These are phyloP conservation scores for Tylopilus plumbeoviolaceoides DNA, from an alignment of 768 basidiomycete species.

Conservation along the genomic window DNA sequence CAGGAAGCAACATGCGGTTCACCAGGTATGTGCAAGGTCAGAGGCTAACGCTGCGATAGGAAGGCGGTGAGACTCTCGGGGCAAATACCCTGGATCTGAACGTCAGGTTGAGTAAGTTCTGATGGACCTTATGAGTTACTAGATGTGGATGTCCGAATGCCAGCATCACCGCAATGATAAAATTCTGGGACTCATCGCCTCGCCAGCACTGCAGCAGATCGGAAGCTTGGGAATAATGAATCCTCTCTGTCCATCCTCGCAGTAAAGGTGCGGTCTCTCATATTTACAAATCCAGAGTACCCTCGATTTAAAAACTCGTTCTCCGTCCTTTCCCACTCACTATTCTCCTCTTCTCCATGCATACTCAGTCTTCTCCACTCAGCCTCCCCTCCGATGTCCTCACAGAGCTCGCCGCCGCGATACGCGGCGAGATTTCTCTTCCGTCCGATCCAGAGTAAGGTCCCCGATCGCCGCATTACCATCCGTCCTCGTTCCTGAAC, in stretches of 20 bases:
- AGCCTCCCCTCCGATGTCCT: constrained; percentile 29
- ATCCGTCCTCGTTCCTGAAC: background rate
- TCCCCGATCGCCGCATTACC: background rate
- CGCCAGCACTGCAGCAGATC: constrained; percentile 4
- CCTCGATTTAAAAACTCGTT: background rate
- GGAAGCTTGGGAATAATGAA: background rate
- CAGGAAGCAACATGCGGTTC: too few species aligned
- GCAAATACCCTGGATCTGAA: background rate
- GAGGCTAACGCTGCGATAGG: background rate
- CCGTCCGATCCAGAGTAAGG: constrained; percentile 40
- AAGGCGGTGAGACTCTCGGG: background rate
- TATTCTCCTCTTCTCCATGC: constrained; percentile 18
- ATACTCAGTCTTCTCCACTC: background rate
- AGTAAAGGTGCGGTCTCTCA: constrained; percentile 2
- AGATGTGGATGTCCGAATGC: constrained; percentile 5
- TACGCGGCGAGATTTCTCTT: constrained; percentile 47
- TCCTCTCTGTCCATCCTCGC: background rate
- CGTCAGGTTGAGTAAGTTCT: constrained; percentile 3
- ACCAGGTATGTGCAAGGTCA: background rate
- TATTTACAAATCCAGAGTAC: constrained; percentile 10
- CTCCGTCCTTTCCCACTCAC: background rate
- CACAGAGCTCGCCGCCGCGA: constrained; percentile 42
- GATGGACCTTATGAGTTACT: constrained; percentile 7
- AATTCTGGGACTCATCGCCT: constrained; percentile 10
- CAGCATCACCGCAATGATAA: constrained; percentile 5